Evolutionary conservation across 306 rosid species (phyloP).

Genomic region (Pueraria montana): DNA sequence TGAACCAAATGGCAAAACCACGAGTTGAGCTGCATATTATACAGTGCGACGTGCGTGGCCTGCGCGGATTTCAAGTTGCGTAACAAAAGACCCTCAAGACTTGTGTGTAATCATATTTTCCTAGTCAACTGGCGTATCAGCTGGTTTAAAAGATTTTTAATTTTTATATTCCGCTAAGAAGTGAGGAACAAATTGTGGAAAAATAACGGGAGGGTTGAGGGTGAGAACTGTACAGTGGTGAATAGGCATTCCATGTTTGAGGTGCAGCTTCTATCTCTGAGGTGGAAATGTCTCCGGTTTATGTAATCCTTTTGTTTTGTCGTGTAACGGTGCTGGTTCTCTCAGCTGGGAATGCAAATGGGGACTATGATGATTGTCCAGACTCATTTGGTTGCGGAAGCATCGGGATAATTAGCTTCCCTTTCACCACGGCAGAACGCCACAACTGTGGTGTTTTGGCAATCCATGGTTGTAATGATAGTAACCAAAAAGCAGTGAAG

Average conservation of each 20-base stretch:
- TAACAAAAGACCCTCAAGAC: no score
- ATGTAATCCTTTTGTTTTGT: slow-evolving; percentile 16
- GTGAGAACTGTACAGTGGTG: no score
- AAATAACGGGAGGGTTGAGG: no score
- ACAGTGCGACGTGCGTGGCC: no score
- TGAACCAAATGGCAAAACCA: no score
- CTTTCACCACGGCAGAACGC: slow-evolving; percentile 13
- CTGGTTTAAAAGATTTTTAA: not conserved
- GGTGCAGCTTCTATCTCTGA: no score
- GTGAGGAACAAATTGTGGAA: not conserved
- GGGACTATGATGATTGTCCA: no score
- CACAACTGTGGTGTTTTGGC: slow-evolving; percentile 42
- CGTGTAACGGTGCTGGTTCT: not conserved
- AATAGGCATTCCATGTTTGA: no score
- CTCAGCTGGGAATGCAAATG: not conserved
- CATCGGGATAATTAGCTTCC: not conserved
- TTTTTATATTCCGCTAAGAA: not conserved
- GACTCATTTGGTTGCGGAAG: slow-evolving; percentile 48
- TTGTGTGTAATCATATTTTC: no score
- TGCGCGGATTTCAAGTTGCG: no score
- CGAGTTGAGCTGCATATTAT: no score
- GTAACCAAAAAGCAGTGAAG: not conserved
- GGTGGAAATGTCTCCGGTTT: not conserved
- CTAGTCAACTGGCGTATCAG: no score
- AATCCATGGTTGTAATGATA: slow-evolving; percentile 36